These are phyloP conservation scores for Metarhizium sp. DNA, from an alignment of 2,329 filamentous ascomycete species.

Conservation along the genomic window DNA sequence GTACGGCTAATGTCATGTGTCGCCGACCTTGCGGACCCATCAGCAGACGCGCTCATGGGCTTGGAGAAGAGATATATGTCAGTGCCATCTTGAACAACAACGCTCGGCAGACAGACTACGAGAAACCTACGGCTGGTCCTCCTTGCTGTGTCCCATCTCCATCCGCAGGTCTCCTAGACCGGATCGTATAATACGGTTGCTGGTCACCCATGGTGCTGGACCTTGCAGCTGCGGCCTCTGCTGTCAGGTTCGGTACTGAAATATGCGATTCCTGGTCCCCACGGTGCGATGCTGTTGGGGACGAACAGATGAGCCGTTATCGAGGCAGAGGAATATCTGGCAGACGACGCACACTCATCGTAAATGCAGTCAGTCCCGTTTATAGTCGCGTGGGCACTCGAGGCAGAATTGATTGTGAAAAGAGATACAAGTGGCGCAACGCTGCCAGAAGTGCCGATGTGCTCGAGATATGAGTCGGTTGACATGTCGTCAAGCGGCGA, in stretches of 20 bases:
- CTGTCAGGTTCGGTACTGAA: background rate
- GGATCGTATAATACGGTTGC: constrained; percentile 43
- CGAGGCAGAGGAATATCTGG: background rate
- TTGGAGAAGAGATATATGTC: background rate
- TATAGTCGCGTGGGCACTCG: background rate
- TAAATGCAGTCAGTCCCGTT: constrained; percentile 1
- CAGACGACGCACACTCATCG: background rate
- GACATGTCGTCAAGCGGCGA: background rate
- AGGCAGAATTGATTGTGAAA: background rate
- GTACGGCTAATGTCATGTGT: constrained; percentile 50
- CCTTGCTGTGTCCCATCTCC: constrained; percentile 36
- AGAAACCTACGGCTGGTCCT: constrained; percentile 37
- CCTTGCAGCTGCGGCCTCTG: background rate
- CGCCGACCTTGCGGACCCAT: constrained; percentile 24
- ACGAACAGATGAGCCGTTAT: constrained; percentile 1
- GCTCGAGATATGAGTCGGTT: background rate
- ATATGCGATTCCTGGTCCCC: background rate
- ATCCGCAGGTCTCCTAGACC: constrained; percentile 37
- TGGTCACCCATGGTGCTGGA: constrained; percentile 28
- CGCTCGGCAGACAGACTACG: background rate
- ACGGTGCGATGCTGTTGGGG: background rate
- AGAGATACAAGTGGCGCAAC: constrained; percentile 2
- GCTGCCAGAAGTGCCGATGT: constrained; percentile 1
- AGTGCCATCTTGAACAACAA: background rate
- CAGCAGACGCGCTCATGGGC: constrained; percentile 9